phyloP scores from a whole-genome alignment of 179 eudicot genomes.

The Amaranthus tricolor region DNA sequence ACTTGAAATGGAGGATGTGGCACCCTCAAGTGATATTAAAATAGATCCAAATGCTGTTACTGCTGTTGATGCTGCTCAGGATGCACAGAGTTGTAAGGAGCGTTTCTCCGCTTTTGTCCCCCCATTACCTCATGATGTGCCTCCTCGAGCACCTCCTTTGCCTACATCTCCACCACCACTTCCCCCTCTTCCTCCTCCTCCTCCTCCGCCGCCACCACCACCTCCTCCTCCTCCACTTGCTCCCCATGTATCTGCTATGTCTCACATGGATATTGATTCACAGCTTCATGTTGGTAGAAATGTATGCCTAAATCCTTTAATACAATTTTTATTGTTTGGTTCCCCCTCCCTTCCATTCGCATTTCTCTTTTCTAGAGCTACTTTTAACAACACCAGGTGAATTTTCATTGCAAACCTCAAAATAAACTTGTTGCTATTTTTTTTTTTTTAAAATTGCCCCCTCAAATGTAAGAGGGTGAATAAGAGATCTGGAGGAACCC shows the following conservation, averaged over 20 bases:
- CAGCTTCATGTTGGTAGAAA: slow-evolving; percentile 48
- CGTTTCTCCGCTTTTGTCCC: slow-evolving; percentile 40
- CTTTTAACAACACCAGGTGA: no score
- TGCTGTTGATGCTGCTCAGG: slow-evolving; percentile 25
- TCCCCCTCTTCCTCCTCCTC: slow-evolving; percentile 43
- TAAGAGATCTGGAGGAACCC: neutral
- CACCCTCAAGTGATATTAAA: slow-evolving; percentile 62
- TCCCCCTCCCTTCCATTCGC: neutral
- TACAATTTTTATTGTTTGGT: neutral
- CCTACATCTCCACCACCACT: slow-evolving; percentile 65
- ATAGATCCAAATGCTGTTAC: slow-evolving; percentile 29
- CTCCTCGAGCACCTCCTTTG: slow-evolving; percentile 57
- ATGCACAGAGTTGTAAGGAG: slow-evolving; percentile 36
- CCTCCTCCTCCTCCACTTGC: slow-evolving; percentile 42
- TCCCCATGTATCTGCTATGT: slow-evolving; percentile 24
- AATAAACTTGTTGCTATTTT: no score
- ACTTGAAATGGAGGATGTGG: slow-evolving; percentile 98
- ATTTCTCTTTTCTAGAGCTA: neutral
- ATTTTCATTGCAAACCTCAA: no score
- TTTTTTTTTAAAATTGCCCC: no score
- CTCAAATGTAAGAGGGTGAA: no score
- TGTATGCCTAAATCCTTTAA: slow-evolving; percentile 27
- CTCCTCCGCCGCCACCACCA: slow-evolving; percentile 31
- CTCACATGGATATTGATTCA: slow-evolving; percentile 42
- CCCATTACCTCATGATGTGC: slow-evolving; percentile 54